Percentiles rank a stretch among this genome's conserved stretches.
phyloP scores from a whole-genome alignment of 345 rosid genomes.

The Salix purpurea region DNA sequence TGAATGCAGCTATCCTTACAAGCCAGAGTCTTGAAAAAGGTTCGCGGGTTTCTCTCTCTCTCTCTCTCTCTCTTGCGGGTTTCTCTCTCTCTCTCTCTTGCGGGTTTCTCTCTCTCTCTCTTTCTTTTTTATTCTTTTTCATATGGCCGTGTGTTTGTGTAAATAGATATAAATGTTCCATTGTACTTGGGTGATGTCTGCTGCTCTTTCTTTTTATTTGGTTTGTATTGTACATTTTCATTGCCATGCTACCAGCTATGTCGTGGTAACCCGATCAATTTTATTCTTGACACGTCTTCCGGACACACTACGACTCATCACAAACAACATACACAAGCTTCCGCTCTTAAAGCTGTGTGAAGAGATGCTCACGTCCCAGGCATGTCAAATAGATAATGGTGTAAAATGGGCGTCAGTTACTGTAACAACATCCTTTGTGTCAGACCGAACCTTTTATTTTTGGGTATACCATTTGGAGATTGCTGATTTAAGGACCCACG shows the following conservation, averaged over 20 bases:
- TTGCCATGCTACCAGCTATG: too few species aligned
- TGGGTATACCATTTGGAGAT: not conserved
- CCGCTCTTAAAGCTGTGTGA: not conserved
- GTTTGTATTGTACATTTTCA: not conserved
- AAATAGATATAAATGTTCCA: not conserved
- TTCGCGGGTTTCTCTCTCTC: constrained; percentile 8
- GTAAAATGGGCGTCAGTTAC: not conserved
- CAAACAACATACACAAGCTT: not conserved
- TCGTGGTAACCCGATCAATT: not conserved
- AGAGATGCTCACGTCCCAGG: not conserved
- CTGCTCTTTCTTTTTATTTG: not conserved
- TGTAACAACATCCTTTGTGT: not conserved
- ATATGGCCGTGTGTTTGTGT: not conserved
- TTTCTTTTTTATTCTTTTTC: not conserved
- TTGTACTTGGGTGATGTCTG: not conserved
- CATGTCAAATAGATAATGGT: not conserved
- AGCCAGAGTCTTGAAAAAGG: constrained; percentile 99
- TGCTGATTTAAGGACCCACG: not conserved
- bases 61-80: too few species aligned
- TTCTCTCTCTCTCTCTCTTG: not conserved
- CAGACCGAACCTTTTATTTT: not conserved
- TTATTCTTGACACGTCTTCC: not conserved
- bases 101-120: not conserved
- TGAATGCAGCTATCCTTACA: constrained; percentile 94
- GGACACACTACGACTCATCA: not conserved